Conservation (phyloP, 2,329 filamentous ascomycete species). For the Coniella vitis region DNA sequence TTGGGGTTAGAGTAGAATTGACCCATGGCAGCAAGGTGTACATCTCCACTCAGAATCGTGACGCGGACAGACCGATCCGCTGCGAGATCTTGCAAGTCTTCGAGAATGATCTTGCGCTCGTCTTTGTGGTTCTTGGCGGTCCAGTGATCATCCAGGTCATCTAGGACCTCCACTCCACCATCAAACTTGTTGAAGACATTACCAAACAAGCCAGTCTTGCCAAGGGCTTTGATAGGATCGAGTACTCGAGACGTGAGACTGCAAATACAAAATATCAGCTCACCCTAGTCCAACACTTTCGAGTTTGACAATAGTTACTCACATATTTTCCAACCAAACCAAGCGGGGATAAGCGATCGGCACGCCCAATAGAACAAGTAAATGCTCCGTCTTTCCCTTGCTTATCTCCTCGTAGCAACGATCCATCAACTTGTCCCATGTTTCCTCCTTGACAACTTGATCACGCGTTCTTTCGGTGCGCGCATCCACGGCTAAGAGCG, state of each 20-base stretch:
- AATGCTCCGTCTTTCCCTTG: constrained; percentile 78
- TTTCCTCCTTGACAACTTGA: constrained; percentile 71
- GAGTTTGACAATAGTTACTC: constrained; percentile 28
- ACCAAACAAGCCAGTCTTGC: constrained; percentile 73
- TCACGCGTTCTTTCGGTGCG: constrained; percentile 83
- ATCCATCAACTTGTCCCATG: constrained; percentile 82
- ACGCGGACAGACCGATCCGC: constrained; percentile 87
- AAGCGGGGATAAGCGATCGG: constrained; percentile 75
- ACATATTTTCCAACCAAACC: constrained; percentile 67
- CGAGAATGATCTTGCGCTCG: constrained; percentile 79
- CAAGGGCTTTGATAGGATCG: constrained; percentile 83
- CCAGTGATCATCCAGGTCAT: constrained; percentile 95
- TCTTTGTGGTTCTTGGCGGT: constrained; percentile 90
- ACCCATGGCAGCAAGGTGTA: constrained; percentile 85
- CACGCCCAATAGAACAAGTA: constrained; percentile 81
- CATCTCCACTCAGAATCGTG: constrained; percentile 88
- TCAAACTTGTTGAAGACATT: constrained; percentile 83
- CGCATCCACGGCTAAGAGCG: constrained; percentile 82
- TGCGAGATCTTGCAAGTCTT: constrained; percentile 88
- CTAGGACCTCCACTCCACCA: constrained; percentile 82
- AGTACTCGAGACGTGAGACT: constrained; percentile 77
- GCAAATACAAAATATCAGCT: constrained; percentile 13
- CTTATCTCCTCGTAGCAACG: constrained; percentile 75
- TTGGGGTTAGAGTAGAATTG: constrained; percentile 94
- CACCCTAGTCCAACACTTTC: background rate